Conservation (phyloP, 805 yeast species). For the Wickerhamiella australiensis region DNA sequence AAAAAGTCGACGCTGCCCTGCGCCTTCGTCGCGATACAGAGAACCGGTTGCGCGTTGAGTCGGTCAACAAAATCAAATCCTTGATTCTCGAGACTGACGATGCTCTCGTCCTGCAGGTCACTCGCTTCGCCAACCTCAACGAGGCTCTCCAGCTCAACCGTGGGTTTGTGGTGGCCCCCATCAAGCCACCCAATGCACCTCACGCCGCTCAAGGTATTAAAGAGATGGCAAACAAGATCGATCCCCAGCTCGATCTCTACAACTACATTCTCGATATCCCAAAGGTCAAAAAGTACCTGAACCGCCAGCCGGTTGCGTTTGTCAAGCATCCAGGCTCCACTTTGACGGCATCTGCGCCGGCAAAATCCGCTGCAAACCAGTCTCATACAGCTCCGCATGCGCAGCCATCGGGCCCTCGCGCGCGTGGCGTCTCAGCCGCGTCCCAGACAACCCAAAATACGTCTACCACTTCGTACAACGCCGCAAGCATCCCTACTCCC, state of each 20-base stretch:
- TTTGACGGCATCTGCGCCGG: neutral
- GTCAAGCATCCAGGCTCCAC: slow-evolving; percentile 27
- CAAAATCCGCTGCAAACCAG: neutral
- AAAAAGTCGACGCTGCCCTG: slow-evolving; percentile 60
- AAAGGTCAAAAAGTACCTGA: slow-evolving; percentile 22
- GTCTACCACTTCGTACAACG: neutral
- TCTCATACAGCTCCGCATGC: neutral
- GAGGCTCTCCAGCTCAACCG: slow-evolving; percentile 74
- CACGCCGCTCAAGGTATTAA: slow-evolving; percentile 55
- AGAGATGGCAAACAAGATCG: slow-evolving; percentile 59
- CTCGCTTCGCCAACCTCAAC: slow-evolving; percentile 75
- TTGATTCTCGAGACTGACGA: slow-evolving; percentile 77
- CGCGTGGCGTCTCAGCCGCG: slow-evolving; percentile 2
- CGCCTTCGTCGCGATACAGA: slow-evolving; percentile 62
- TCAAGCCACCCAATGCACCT: slow-evolving; percentile 35
- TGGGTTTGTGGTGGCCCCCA: slow-evolving; percentile 73
- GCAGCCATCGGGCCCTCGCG: neutral
- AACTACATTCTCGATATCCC: slow-evolving; percentile 41
- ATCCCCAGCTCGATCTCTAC: slow-evolving; percentile 73
- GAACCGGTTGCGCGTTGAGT: slow-evolving; percentile 63
- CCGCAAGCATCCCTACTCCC: slow-evolving; percentile 16
- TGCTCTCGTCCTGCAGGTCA: slow-evolving; percentile 78
- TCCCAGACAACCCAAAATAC: neutral
- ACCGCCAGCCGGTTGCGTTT: slow-evolving; percentile 27
- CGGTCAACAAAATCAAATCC: slow-evolving; percentile 58